Percentiles rank a stretch among this genome's conserved stretches.
These are phyloP conservation scores for Trichoderma harzianum DNA, from an alignment of 2,329 filamentous ascomycete genomes.

Conservation along the genomic window DNA sequence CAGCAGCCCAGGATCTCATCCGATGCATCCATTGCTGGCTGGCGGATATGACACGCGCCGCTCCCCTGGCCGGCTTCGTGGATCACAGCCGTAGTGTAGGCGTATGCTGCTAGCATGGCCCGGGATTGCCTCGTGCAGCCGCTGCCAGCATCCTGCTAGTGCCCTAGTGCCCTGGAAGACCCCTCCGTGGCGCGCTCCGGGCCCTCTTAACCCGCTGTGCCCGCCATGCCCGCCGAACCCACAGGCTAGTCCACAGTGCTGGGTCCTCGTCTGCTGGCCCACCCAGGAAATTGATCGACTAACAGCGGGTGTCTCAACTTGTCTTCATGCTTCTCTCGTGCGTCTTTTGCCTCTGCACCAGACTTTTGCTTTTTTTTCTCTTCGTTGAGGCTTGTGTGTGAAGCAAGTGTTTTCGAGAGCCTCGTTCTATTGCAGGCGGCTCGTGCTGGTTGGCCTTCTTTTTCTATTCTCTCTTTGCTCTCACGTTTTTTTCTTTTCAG, in stretches of 20 bases:
- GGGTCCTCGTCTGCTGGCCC: slow-evolving; percentile 9
- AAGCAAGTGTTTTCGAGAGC: neutral
- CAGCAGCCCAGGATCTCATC: neutral
- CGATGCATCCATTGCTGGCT: neutral
- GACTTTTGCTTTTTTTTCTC: neutral
- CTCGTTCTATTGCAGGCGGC: neutral
- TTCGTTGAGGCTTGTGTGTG: neutral
- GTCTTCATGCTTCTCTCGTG: slow-evolving; percentile 5
- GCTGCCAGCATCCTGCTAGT: neutral
- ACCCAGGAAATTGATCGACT: slow-evolving; percentile 18
- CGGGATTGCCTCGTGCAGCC: neutral
- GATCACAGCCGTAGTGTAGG: slow-evolving; percentile 2
- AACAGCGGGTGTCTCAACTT: neutral
- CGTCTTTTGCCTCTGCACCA: neutral
- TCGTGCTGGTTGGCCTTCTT: neutral
- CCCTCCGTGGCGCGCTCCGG: slow-evolving; percentile 6
- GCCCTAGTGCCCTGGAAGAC: neutral
- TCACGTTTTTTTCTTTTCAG: neutral
- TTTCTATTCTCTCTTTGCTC: neutral
- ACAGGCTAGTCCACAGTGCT: slow-evolving; percentile 9
- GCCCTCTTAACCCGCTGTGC: slow-evolving; percentile 4
- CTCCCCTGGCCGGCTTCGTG: slow-evolving; percentile 7
- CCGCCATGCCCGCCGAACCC: slow-evolving; percentile 4
- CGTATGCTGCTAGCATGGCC: neutral
- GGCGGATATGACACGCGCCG: neutral